These are phyloP conservation scores for Luffa acutangula DNA, from an alignment of 306 rosid species.

Conservation along the genomic window DNA sequence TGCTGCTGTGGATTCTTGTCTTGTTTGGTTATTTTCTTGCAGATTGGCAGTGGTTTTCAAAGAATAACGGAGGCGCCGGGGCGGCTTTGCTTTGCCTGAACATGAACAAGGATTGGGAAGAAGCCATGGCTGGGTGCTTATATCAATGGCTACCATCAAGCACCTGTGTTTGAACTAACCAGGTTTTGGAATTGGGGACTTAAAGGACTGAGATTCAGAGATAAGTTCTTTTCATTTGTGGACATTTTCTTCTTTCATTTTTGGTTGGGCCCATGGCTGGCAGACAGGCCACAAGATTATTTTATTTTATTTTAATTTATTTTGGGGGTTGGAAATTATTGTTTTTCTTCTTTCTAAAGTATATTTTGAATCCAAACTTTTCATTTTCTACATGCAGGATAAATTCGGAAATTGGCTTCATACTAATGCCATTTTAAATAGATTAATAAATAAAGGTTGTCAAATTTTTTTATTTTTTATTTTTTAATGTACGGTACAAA, in stretches of 20 bases:
- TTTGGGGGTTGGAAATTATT: neutral
- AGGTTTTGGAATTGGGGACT: neutral
- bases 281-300: neutral
- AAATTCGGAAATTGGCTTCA: too few species aligned
- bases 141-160: slow-evolving; percentile 6
- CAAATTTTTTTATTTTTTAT: too few species aligned
- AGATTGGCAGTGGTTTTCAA: slow-evolving; percentile 24
- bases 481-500: too few species aligned
- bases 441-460: too few species aligned
- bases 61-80: neutral
- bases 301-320: neutral
- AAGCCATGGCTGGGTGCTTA: neutral
- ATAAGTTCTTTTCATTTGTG: slow-evolving; percentile 1
- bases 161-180: neutral
- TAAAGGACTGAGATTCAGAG: neutral
- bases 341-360: neutral
- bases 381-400: neutral
- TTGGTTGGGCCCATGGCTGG: neutral
- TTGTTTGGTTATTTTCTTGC: slow-evolving; percentile 26
- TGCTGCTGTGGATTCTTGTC: slow-evolving; percentile 23
- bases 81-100: neutral
- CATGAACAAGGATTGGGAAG: neutral
- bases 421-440: too few species aligned
- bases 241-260: neutral
- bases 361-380: neutral